phyloP scores from a whole-genome alignment of 2,329 filamentous ascomycete species.

The Pestalotiopsis sp. region DNA sequence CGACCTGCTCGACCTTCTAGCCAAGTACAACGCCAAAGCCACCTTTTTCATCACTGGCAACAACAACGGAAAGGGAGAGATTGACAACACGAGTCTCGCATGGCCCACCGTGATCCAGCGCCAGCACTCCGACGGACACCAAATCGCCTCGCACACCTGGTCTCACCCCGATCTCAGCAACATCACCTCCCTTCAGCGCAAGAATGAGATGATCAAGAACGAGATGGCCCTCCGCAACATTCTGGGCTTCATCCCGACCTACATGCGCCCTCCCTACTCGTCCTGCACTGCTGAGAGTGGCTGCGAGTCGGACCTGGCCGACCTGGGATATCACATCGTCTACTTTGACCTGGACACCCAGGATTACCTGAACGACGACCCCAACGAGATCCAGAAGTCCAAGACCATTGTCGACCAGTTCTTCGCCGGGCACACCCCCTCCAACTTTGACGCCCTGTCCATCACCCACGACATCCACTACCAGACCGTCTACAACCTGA shows the following conservation, averaged over 20 bases:
- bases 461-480: slow-evolving; percentile 57
- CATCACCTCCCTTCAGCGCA: slow-evolving; percentile 43
- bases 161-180: slow-evolving; percentile 50
- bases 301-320: slow-evolving; percentile 34
- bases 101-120: slow-evolving; percentile 52
- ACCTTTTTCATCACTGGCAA: slow-evolving; percentile 70
- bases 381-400: slow-evolving; percentile 45
- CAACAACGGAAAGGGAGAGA: slow-evolving; percentile 58
- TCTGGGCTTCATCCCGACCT: slow-evolving; percentile 57
- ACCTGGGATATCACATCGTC: slow-evolving; percentile 57
- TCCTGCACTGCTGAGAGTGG: slow-evolving; percentile 40
- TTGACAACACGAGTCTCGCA: slow-evolving; percentile 51
- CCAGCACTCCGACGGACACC: slow-evolving; percentile 58
- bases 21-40: slow-evolving; percentile 61
- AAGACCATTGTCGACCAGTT: slow-evolving; percentile 52
- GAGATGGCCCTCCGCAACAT: slow-evolving; percentile 60
- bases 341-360: slow-evolving; percentile 64
- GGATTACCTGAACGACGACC: slow-evolving; percentile 57
- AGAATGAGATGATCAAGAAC: slow-evolving; percentile 53
- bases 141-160: slow-evolving; percentile 63
- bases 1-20: slow-evolving; percentile 64
- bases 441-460: slow-evolving; percentile 45
- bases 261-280: slow-evolving; percentile 50
- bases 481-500: slow-evolving; percentile 46
- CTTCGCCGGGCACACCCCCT: slow-evolving; percentile 36